Evolutionary conservation across 1,284 basidiomycete genomes (phyloP), one percentile per base, ranked within the genome.

Genomic region (Sporisorium scitamineum): DNA sequence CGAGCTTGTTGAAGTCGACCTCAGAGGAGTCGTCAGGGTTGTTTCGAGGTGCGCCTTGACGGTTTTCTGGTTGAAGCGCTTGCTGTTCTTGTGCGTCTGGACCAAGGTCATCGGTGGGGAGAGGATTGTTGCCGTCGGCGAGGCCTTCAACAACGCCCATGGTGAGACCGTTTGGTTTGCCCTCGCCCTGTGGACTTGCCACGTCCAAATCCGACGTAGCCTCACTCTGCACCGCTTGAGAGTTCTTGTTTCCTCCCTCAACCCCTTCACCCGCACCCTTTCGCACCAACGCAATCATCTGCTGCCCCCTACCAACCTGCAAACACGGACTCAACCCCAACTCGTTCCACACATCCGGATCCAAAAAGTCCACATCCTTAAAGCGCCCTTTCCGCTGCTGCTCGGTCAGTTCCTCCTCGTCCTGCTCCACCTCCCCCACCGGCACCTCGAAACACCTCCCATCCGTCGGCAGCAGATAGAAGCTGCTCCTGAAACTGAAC

Each of bases 401-500:
- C 27, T 76, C 73, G n/a, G 45, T 56, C 24, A 57, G 39, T 9
- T 74, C 57, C 32, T 70, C 68, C 18, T 74, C 68, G n/a, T 68
- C 73, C 37, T 71, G 50, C 9, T 71, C 68, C 10, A 51, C 26
- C 2, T 69, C 45, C 3, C 53, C 57, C 11, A 61, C 53, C 16
- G 67, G 64, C 8, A 70, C 48, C 24, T 81, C 76, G 47, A 81
- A 80, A 29, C 79, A 80, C 18, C 71, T 27, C 4, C 66, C 52
- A 29, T 80, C 60, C 14, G 67, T 54, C 6, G 84, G 84, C 2
- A 86, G 62, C 31, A 86, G 77, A 57, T 85, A 85, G 57, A 85
- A 86, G 29, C 75, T 78, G 48, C 72, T 78, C 18, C 85, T 63
- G 69, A 84, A 85, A 41, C 76, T 79, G 55, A 86, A 85, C 0